These are phyloP conservation scores for Cadophora sp. DNA, from an alignment of 2,329 filamentous ascomycete species.

Conservation along the genomic window DNA sequence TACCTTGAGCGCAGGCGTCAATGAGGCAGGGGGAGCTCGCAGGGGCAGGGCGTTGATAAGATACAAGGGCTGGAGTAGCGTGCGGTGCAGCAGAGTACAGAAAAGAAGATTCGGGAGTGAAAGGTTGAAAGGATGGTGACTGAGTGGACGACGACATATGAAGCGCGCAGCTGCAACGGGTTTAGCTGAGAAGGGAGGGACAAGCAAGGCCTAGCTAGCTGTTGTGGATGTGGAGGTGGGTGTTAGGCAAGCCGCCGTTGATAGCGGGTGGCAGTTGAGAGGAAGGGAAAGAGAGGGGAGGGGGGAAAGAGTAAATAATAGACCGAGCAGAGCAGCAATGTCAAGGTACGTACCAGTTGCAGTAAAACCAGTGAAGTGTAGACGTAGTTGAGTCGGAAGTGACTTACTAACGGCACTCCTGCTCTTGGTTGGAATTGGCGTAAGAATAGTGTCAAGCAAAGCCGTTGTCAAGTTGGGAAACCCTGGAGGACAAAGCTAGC, in stretches of 20 bases:
- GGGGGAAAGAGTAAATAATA: neutral
- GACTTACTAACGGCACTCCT: neutral
- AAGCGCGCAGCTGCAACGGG: conserved; percentile 12
- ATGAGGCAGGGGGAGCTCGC: conserved; percentile 11
- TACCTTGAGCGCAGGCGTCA: conserved; percentile 15
- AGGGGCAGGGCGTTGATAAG: conserved; percentile 19
- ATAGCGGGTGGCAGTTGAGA: conserved; percentile 8
- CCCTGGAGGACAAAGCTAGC: neutral
- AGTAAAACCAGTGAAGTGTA: neutral
- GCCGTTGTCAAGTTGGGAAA: conserved; percentile 4
- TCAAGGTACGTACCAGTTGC: conserved; percentile 1
- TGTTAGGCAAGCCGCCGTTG: conserved; percentile 1
- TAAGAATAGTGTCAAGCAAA: neutral
- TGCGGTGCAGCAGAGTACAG: conserved; percentile 1
- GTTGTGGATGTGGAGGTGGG: conserved; percentile 1
- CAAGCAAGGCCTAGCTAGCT: neutral
- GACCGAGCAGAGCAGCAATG: neutral
- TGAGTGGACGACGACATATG: conserved; percentile 1
- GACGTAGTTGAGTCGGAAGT: neutral
- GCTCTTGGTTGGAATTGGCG: neutral
- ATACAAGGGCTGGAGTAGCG: conserved; percentile 5
- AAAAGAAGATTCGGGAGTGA: conserved; percentile 5
- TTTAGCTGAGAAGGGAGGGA: neutral
- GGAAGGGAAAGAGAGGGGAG: neutral
- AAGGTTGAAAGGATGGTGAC: neutral